A percentile compares a stretch with the other conserved stretches of the same genome.
Evolutionary conservation across 371 early-diverging fungal genomes (phyloP).

Genomic region (Rhizopus sp.): DNA sequence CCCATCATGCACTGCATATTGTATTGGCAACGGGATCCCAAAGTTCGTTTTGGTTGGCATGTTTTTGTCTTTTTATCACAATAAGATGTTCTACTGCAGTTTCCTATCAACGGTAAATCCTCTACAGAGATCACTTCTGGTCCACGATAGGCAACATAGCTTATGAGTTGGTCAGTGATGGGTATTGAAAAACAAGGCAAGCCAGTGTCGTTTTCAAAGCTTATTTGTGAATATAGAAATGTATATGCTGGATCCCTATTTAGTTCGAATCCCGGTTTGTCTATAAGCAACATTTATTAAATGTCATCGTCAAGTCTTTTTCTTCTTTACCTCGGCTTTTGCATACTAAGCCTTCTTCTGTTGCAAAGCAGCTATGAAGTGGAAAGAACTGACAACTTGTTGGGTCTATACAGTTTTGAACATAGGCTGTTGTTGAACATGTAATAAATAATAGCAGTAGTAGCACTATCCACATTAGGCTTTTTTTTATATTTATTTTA

Average conservation of each 20-base stretch:
- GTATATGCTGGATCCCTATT: conserved; percentile 38
- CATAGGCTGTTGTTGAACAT: conserved; percentile 5
- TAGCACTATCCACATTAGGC: too few species aligned
- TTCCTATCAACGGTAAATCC: conserved; percentile 46
- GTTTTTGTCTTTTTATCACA: conserved; percentile 45
- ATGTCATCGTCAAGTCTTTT: background rate
- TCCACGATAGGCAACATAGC: conserved; percentile 46
- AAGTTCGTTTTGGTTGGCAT: conserved; percentile 46
- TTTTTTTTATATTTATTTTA: too few species aligned
- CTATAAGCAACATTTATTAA: conserved; percentile 8
- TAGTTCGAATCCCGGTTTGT: conserved; percentile 39
- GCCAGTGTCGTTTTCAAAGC: conserved; percentile 38
- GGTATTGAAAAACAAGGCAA: conserved; percentile 46
- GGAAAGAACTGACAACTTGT: conserved; percentile 49
- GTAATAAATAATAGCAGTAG: conserved; percentile 9
- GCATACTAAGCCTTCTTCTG: conserved; percentile 42
- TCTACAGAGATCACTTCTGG: conserved; percentile 39
- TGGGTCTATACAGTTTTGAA: conserved; percentile 43
- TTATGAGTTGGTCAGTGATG: conserved; percentile 39
- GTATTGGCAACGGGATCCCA: conserved; percentile 36
- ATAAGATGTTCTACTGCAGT: conserved; percentile 46
- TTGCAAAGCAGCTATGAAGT: conserved; percentile 46
- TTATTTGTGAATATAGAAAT: conserved; percentile 31
- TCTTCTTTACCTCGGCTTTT: conserved; percentile 37
- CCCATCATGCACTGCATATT: conserved; percentile 50